Evolutionary conservation across 2,329 filamentous ascomycete genomes (phyloP).

Genomic region (Cercospora janseana): DNA sequence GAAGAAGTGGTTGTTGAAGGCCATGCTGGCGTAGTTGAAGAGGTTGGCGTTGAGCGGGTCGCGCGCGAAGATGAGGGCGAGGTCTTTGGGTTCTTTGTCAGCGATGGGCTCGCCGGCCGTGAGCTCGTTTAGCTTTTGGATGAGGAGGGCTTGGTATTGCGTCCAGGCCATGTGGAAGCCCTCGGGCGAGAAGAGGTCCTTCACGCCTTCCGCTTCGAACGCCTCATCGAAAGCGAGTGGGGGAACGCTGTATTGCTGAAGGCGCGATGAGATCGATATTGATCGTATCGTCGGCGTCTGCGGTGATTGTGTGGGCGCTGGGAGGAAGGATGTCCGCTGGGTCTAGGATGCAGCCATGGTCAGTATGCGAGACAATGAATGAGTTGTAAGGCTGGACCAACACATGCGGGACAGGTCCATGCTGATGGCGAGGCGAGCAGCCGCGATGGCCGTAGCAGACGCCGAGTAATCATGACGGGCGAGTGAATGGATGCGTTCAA

Average conservation of each 20-base stretch:
- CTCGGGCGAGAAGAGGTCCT: constrained; percentile 66
- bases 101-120: constrained; percentile 69
- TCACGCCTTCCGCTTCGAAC: constrained; percentile 57
- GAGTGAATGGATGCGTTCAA: too few relatives aligned
- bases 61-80: constrained; percentile 74
- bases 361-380: constrained; percentile 2
- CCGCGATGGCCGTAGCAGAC: constrained; percentile 29
- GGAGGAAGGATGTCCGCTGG: constrained; percentile 24
- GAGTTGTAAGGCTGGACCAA: constrained; percentile 19
- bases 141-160: constrained; percentile 72
- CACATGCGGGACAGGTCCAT: constrained; percentile 36
- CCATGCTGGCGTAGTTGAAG: constrained; percentile 97
- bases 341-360: constrained; percentile 11
- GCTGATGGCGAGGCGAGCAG: constrained; percentile 25
- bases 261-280: constrained; percentile 4
- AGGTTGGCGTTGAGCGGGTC: constrained; percentile 71
- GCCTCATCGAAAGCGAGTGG: constrained; percentile 46
- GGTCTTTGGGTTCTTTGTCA: constrained; percentile 60
- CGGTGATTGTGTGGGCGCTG: constrained; percentile 22
- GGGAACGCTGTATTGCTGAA: constrained; percentile 46
- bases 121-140: constrained; percentile 72
- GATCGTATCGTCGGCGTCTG: constrained; percentile 23
- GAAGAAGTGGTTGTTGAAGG: constrained; percentile 87
- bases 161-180: constrained; percentile 78
- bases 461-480: constrained; percentile 36